phyloP scores from a whole-genome alignment of 2,329 filamentous ascomycete genomes.

The Cercospora sesami region DNA sequence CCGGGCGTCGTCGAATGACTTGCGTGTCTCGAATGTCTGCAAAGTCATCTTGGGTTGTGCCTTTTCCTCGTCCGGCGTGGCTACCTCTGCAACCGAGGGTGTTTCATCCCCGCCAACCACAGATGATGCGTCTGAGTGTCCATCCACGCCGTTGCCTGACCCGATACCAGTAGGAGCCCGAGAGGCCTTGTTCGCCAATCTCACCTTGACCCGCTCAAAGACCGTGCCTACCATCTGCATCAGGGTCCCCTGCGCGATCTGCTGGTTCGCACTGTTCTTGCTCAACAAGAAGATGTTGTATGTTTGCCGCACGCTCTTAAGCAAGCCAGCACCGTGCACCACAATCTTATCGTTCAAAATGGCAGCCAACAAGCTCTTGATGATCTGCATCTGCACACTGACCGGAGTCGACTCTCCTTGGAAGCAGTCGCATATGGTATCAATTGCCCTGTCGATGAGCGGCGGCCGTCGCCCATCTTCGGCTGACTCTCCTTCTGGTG shows the following conservation, averaged over 20 bases:
- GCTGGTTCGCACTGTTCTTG: slow-evolving; percentile 90
- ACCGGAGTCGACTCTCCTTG: slow-evolving; percentile 90
- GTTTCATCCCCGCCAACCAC: slow-evolving; percentile 31
- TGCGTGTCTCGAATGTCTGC: slow-evolving; percentile 67
- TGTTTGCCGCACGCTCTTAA: slow-evolving; percentile 95
- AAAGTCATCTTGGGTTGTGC: slow-evolving; percentile 62
- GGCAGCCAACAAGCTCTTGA: slow-evolving; percentile 92
- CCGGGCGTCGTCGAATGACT: slow-evolving; percentile 64
- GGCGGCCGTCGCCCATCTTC: slow-evolving; percentile 53
- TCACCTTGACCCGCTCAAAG: slow-evolving; percentile 87
- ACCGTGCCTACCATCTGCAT: slow-evolving; percentile 99
- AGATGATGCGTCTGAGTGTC: slow-evolving; percentile 35
- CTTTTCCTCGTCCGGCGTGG: slow-evolving; percentile 47
- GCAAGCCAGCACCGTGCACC: slow-evolving; percentile 89
- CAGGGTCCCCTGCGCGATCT: slow-evolving; percentile 92
- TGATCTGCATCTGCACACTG: slow-evolving; percentile 95
- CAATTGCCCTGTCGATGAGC: slow-evolving; percentile 94
- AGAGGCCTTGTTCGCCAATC: slow-evolving; percentile 83
- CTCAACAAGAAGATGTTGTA: slow-evolving; percentile 99
- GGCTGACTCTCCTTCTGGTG: slow-evolving; percentile 42
- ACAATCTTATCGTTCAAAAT: slow-evolving; percentile 99
- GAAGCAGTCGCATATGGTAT: slow-evolving; percentile 99
- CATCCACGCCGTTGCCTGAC: slow-evolving; percentile 38
- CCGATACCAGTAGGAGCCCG: slow-evolving; percentile 55
- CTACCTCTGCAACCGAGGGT: slow-evolving; percentile 37